Conservation (phyloP, 2,329 filamentous ascomycete species). For the Trichophyton simii region DNA sequence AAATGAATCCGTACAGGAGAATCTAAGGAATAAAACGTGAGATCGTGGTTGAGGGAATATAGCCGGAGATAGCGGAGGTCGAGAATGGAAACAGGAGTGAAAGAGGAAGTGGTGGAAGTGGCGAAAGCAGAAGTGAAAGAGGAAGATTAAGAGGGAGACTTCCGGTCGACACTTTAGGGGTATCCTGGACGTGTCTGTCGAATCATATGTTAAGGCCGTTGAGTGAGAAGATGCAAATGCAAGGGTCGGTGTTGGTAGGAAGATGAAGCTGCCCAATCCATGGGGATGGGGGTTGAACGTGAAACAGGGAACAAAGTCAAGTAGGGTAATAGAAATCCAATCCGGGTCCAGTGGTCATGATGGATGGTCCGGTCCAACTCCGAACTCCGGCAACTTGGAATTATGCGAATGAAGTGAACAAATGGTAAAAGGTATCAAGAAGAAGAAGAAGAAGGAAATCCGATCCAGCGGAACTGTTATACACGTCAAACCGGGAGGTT, state of each 20-base stretch:
- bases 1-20: background rate
- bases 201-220: background rate
- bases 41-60: background rate
- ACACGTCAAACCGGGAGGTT: background rate
- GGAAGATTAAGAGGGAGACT: background rate
- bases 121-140: background rate
- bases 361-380: slow-evolving; percentile 9
- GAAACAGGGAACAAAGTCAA: background rate
- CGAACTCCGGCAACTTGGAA: slow-evolving; percentile 8
- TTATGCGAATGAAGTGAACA: slow-evolving; percentile 7
- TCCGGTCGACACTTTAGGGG: background rate
- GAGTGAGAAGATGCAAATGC: background rate
- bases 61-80: background rate
- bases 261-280: background rate
- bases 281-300: background rate
- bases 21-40: background rate
- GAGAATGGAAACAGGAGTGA: background rate
- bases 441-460: slow-evolving; percentile 6
- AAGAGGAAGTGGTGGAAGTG: background rate
- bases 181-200: background rate
- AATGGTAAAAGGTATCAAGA: background rate
- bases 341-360: background rate
- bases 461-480: background rate
- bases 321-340: background rate
- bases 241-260: background rate